A percentile compares a stretch with the other conserved stretches of the same genome.
phyloP scores from a whole-genome alignment of 768 basidiomycete species.

The Lactarius deliciosus region DNA sequence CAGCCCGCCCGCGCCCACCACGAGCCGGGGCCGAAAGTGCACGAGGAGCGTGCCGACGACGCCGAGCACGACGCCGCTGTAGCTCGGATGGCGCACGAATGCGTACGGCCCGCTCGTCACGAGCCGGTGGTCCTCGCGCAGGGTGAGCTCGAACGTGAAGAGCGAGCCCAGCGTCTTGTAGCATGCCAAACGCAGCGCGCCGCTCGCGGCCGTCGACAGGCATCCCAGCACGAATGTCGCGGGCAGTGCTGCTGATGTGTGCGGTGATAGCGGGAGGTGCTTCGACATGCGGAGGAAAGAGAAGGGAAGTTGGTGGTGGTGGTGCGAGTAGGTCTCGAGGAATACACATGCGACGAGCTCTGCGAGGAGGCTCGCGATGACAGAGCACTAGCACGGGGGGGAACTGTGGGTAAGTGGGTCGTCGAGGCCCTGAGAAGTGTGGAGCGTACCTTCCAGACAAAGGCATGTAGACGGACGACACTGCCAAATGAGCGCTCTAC shows the following conservation, averaged over 20 bases:
- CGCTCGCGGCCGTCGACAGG: constrained; percentile 15
- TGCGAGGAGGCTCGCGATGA: constrained; percentile 19
- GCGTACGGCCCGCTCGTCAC: constrained; percentile 31
- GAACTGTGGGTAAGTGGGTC: not conserved
- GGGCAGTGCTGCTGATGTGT: constrained; percentile 1
- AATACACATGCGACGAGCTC: constrained; percentile 15
- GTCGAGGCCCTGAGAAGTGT: too few relatives aligned
- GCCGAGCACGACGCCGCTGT: constrained; percentile 29
- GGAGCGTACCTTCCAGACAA: constrained; percentile 27
- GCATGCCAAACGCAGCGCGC: constrained; percentile 21
- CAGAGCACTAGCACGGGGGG: constrained; percentile 15
- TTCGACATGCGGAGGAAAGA: not conserved
- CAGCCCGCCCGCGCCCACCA: constrained; percentile 25
- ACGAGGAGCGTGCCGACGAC: constrained; percentile 26
- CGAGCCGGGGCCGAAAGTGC: constrained; percentile 28
- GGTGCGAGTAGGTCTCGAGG: not conserved
- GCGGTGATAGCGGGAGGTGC: not conserved
- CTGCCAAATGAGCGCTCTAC: constrained; percentile 26
- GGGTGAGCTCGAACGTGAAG: constrained; percentile 29
- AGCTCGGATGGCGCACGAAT: constrained; percentile 32
- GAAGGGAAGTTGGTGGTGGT: not conserved
- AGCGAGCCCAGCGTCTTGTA: constrained; percentile 27
- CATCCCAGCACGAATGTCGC: constrained; percentile 20
- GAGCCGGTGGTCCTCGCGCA: constrained; percentile 30
- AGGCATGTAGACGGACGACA: constrained; percentile 24